A percentile compares a stretch with the other conserved stretches of the same genome.
Conservation (phyloP, 2,329 filamentous ascomycete species). For the Microascus cirrosus region DNA sequence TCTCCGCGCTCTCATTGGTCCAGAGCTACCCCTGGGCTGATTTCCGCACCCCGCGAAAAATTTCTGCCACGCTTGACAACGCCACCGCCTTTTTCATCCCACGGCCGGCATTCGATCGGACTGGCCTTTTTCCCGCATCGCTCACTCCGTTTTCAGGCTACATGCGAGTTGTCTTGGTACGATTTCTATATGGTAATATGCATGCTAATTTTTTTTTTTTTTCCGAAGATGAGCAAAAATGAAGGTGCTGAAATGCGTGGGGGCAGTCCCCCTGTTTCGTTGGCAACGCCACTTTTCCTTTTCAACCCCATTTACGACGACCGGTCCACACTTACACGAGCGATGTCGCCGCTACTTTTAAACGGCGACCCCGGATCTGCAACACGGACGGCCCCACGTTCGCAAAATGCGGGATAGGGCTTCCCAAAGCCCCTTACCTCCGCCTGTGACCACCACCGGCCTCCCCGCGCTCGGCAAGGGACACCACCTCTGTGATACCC, state of each 20-base stretch:
- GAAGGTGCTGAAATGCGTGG: neutral
- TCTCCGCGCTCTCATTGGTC: neutral
- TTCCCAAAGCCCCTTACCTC: conserved; percentile 7
- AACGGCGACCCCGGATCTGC: neutral
- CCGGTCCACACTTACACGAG: neutral
- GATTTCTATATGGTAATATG: neutral
- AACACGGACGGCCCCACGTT: neutral
- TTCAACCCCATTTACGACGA: neutral
- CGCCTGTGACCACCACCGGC: conserved; percentile 23
- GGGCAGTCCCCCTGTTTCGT: neutral
- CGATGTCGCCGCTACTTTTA: neutral
- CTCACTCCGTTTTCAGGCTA: neutral
- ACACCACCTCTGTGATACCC: conserved; percentile 90
- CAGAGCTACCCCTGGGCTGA: neutral
- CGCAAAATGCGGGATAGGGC: neutral
- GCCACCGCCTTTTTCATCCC: neutral
- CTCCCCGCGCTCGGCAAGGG: conserved; percentile 61
- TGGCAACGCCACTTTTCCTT: neutral
- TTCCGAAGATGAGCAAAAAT: neutral
- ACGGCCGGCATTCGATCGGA: neutral
- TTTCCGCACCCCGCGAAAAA: neutral
- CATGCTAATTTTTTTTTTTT: neutral
- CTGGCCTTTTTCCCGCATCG: neutral
- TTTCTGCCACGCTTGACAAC: neutral
- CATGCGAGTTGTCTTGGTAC: neutral